phyloP scores from a whole-genome alignment of 768 basidiomycete species.

The Suillus decipiens region DNA sequence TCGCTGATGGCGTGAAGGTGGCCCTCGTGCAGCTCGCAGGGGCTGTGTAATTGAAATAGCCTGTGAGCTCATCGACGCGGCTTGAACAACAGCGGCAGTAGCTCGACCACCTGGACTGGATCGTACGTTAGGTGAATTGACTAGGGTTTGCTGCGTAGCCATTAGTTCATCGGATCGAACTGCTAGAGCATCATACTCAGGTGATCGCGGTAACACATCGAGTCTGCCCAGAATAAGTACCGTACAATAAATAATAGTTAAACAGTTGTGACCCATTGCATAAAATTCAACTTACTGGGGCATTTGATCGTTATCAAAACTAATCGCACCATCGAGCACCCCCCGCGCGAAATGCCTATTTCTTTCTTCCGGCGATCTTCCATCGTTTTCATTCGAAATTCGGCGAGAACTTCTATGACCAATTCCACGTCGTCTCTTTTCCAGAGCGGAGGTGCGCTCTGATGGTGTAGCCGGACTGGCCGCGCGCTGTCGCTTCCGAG shows the following conservation, averaged over 20 bases:
- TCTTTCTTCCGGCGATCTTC: constrained; percentile 13
- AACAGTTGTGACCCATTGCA: background rate
- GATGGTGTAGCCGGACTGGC: background rate
- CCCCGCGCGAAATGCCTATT: constrained; percentile 28
- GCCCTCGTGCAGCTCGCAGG: background rate
- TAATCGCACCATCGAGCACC: constrained; percentile 1
- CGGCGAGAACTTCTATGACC: background rate
- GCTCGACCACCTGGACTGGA: background rate
- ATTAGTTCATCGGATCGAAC: constrained; percentile 11
- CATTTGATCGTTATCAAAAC: background rate
- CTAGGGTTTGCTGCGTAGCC: constrained; percentile 29
- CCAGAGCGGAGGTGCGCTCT: background rate
- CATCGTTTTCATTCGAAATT: background rate
- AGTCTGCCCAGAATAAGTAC: constrained; percentile 9
- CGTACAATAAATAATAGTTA: background rate
- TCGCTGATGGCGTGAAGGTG: constrained; percentile 7
- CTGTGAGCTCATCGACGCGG: background rate
- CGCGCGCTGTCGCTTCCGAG: constrained; percentile 21
- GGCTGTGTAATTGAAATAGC: background rate
- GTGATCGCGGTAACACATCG: constrained; percentile 6
- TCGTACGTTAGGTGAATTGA: constrained; percentile 21
- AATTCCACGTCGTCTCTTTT: constrained; percentile 2
- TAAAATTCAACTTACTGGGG: constrained; percentile 18
- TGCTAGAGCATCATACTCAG: background rate
- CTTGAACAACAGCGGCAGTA: constrained; percentile 5